Evolutionary conservation across 2,329 filamentous ascomycete genomes (phyloP), one percentile per base, ranked within the genome.

Genomic region (Cercospora zeina): DNA sequence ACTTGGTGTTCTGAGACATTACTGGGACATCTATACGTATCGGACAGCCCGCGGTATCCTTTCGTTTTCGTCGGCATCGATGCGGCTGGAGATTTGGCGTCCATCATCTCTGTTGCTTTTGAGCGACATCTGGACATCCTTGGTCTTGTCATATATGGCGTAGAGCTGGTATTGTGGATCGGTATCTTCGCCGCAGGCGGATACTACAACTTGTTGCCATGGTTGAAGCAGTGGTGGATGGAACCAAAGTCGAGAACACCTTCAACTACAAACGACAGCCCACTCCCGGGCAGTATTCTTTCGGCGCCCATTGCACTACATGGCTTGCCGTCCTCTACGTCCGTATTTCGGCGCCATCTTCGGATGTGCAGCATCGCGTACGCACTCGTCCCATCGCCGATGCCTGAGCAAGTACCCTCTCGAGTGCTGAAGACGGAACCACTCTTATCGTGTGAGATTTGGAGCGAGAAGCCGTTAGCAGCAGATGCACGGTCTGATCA

Each of bases 41-140:
- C 81, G 84, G 6, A 89, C 87, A 0, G 87, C 89, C 1, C 80
- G 86, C 13, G 87, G 88, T 7, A 89, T 90, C 39, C 87, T 0
- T 90, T 90, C 72, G 77, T 89, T 2, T 91, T 91, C 66, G 87
- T 89, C 0, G 85, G 79, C 1, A 87, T 90, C 47, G 88, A 90
- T 73, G 88, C 87, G 0, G 79, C 85, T 0, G 88, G 88, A 0
- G 88, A 90, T 71, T 71, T 90, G 3, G 87, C 87, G 58, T 89
- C 87, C 0, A 76, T 90, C 0, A 71, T 87, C 2, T 88, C 87
- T 0, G 78, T 90, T 14, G 76, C 88, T 45, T 89, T 88, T 65
- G 82, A 88, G 70, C 78, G 80, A 0, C 75, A 77, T 16, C 69
- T 87, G 3, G 84, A 89, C 68, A 70, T 87, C 0, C 74, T 89